Evolutionary conservation across 371 early-diverging fungal species (phyloP).

Genomic region (Circinella umbellata): DNA sequence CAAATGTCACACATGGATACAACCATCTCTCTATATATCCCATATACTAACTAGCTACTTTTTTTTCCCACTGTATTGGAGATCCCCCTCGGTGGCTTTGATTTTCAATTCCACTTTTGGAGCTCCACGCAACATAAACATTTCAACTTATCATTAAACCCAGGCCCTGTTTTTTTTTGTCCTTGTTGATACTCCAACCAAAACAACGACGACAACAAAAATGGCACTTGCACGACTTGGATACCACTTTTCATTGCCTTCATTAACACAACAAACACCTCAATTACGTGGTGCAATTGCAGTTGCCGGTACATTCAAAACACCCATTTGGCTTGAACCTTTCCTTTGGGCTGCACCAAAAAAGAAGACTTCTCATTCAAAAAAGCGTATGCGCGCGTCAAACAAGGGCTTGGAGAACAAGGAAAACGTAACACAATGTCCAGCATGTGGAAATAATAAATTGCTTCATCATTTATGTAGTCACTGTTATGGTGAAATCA

Average conservation of each 20-base stretch:
- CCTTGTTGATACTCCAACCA: background rate
- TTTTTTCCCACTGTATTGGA: no score
- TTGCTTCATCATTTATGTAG: constrained; percentile 78
- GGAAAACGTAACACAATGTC: constrained; percentile 74
- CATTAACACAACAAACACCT: constrained; percentile 11
- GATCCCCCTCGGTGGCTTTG: no score
- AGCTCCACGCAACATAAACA: no score
- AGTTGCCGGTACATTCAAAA: constrained; percentile 30
- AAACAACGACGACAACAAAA: background rate
- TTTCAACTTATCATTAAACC: no score
- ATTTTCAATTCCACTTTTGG: no score
- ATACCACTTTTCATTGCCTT: constrained; percentile 10
- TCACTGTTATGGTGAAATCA: constrained; percentile 75
- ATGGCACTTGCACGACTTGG: constrained; percentile 17
- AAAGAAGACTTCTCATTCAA: constrained; percentile 85
- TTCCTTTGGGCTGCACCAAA: constrained; percentile 85
- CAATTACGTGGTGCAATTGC: constrained; percentile 11
- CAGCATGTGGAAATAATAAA: constrained; percentile 76
- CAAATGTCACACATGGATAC: no score
- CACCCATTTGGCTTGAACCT: constrained; percentile 54
- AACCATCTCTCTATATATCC: no score
- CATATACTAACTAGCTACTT: no score
- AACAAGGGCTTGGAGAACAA: constrained; percentile 81
- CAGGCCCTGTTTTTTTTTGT: background rate
- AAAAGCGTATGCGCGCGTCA: constrained; percentile 85